Base-by-base conservation (phyloP, 148 eudicot genomes). In the Vaccinium myrtillus region DNA sequence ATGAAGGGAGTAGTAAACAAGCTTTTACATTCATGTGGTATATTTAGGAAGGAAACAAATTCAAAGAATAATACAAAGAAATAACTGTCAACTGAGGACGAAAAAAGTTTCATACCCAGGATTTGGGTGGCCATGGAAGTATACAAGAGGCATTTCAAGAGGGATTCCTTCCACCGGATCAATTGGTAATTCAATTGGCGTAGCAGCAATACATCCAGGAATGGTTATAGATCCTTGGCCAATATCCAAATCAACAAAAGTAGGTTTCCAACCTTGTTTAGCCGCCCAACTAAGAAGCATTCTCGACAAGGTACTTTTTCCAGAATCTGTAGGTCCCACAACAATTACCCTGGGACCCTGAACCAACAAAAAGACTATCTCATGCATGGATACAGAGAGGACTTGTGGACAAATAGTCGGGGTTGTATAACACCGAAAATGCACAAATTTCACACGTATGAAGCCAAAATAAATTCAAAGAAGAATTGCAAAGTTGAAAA, bases 271-370 rank as follows among this genome's bases (percentile, higher is more conserved):
- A 23, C 98, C 98, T 80, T 93, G 99, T 89, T 97, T 97, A 84
- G 99, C 95, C 46, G 98, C 96, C 99, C 99, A 97, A 83, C 98
- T 97, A 86, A 97, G 98, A 87, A 97, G 98, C 98, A 97, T 97
- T 87, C 94, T 92, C 56, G 98, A 89, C 89, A 95, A 89, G 75
- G 95, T 92, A 87, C 98, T 97, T 93, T 97, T 97, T 81, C 99
- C 98, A 46, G 98, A 95, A 87, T 95, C 99, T 69, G 98, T 92
- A 69, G 99, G 99, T 73, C 99, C 99, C 81, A 97, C 99, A 87
- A 94, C 98, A 82, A 97, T 91, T 81, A 97, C 98, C 85, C 95
- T 88, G 59, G 99, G 99, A 51, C 98, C 99, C 99, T 96, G 84
- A 55, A 82, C n/a, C 81, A 85, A 80, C 75, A 85, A 74, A 74